Conservation (phyloP, 2,329 filamentous ascomycete species). For the Plenodomus lindquistii region DNA sequence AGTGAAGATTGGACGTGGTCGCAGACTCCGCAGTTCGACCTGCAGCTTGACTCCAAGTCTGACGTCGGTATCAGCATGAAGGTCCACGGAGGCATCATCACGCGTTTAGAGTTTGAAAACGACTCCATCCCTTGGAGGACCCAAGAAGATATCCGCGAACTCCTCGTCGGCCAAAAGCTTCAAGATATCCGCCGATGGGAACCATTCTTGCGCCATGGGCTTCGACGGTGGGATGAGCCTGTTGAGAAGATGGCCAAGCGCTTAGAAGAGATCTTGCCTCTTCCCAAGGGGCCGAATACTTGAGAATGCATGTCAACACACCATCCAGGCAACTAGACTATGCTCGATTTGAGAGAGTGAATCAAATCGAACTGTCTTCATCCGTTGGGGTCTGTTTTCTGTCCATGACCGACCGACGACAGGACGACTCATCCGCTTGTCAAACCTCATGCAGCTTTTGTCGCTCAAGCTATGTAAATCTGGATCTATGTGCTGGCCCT, state of each 20-base stretch:
- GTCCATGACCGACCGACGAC: too few relatives aligned
- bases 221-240: conserved; percentile 18
- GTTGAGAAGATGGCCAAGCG: conserved; percentile 17
- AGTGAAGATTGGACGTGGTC: conserved; percentile 76
- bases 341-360: too few relatives aligned
- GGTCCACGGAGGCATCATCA: conserved; percentile 61
- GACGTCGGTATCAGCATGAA: conserved; percentile 27
- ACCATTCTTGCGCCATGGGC: conserved; percentile 18
- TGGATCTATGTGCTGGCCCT: too few relatives aligned
- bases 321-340: not conserved
- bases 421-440: too few relatives aligned
- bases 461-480: too few relatives aligned
- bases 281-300: conserved; percentile 8
- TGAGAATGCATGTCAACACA: too few relatives aligned
- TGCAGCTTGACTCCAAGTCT: conserved; percentile 57
- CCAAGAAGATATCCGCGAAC: conserved; percentile 19
- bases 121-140: conserved; percentile 2
- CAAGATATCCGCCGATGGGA: conserved; percentile 55
- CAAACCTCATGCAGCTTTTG: too few relatives aligned
- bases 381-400: too few relatives aligned
- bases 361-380: too few relatives aligned
- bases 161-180: conserved; percentile 47
- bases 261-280: conserved; percentile 25
- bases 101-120: conserved; percentile 47
- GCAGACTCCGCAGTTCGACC: conserved; percentile 83